Evolutionary conservation across 345 rosid genomes (phyloP), one percentile per base, ranked within the genome.

Genomic region (Sonneratia caseolaris): DNA sequence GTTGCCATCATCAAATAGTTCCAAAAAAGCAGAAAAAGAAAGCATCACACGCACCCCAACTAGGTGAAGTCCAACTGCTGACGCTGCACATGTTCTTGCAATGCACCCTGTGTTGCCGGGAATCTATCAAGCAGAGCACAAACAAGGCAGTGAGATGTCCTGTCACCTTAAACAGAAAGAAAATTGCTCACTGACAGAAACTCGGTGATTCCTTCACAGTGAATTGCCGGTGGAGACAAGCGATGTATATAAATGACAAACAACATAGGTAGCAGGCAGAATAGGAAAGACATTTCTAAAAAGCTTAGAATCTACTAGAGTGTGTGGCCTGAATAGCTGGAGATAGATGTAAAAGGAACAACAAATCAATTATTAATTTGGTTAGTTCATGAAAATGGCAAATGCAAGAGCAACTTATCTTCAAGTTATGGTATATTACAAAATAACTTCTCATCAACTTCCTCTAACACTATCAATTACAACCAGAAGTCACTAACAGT

Each of bases 101-200:
- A 91, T 94, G 91, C 97, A 89, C 73, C 98, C 98, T 45, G 93
- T 88, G 72, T 91, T 94, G 64, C 98, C 98, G 72, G 97, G 97
- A 79, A 91, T 94, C 97, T 94, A 89, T 76, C 76, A 76, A 81
- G 80, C 66, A 82, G 74, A 78, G 66, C 57, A 75, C 21, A 78
- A 79, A 79, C 19, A 66, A 66, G 6, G 22, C n/a, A 5, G 59
- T 53, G 59, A 53, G 22, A 6, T 53, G 59, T 21, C 59, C 59
- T 18, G 59, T 8, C 13, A 47, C 51, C 51, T 47, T 47, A 47
- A 47, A 9, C 51, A 47, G 51, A 47, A 47, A 4, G 15, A 9
- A 9, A 2, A 47, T 47, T 47, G 51, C 51, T 47, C 9, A 13
- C 15, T 8, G 51, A 47, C 2, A 47, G 14, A 47, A 47, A 47